A percentile compares a stretch with the other conserved stretches of the same genome.
phyloP scores from a whole-genome alignment of 225 moss, liverwort and hornwort species.

The Takakia lepidozioides region DNA sequence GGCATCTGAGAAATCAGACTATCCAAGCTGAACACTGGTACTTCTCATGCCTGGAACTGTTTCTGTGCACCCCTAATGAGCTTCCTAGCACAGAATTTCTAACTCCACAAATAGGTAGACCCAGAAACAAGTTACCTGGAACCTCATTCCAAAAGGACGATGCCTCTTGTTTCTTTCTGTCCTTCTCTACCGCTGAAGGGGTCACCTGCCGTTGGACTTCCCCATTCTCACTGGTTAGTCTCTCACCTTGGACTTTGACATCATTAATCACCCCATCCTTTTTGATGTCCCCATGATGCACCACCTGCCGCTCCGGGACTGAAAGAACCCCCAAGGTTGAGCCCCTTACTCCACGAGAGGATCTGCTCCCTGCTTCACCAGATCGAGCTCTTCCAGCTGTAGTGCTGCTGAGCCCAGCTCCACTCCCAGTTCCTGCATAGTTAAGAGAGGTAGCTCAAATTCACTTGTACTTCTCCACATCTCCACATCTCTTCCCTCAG shows the following conservation, averaged over 20 bases:
- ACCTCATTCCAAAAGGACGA: conserved; percentile 56
- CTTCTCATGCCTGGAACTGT: too few relatives aligned
- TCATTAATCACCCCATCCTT: conserved; percentile 23
- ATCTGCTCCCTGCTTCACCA: conserved; percentile 47
- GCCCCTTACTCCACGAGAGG: conserved; percentile 40
- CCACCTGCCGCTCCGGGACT: conserved; percentile 29
- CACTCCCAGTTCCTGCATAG: conserved; percentile 7
- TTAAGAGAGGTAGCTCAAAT: too few relatives aligned
- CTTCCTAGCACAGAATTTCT: too few relatives aligned
- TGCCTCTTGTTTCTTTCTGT: conserved; percentile 68
- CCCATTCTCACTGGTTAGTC: conserved; percentile 44
- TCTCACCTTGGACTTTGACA: conserved; percentile 18
- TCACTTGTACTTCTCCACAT: too few relatives aligned
- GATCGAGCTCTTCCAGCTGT: conserved; percentile 47
- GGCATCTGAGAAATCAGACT: too few relatives aligned
- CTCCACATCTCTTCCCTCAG: too few relatives aligned
- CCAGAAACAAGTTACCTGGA: too few relatives aligned
- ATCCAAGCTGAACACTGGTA: too few relatives aligned
- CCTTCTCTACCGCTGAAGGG: conserved; percentile 29
- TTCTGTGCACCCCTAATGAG: too few relatives aligned
- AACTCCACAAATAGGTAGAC: too few relatives aligned
- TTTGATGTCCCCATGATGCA: conserved; percentile 28
- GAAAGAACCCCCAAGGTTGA: conserved; percentile 11
- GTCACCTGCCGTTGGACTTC: too few relatives aligned
- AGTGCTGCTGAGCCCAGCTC: conserved; percentile 8